Conservation (phyloP, 2,329 filamentous ascomycete species). For the Whalleya microplaca region DNA sequence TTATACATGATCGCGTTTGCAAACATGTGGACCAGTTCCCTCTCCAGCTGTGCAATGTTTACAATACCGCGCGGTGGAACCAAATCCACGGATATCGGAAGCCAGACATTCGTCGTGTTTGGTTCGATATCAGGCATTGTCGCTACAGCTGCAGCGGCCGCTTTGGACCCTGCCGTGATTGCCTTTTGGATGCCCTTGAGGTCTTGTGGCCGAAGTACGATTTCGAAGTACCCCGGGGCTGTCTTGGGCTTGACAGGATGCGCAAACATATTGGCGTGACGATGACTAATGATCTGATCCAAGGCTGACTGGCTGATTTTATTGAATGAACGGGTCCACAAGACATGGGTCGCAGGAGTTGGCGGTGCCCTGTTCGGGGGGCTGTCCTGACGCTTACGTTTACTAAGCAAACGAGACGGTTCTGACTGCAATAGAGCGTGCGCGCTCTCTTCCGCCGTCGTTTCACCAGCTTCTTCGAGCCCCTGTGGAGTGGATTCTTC, state of each 20-base stretch:
- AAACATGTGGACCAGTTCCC: slow-evolving; percentile 95
- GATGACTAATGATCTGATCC: slow-evolving; percentile 77
- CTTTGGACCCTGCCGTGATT: slow-evolving; percentile 72
- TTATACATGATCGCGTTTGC: slow-evolving; percentile 99
- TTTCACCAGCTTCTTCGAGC: slow-evolving; percentile 59
- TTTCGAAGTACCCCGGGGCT: slow-evolving; percentile 74
- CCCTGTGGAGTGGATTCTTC: slow-evolving; percentile 60
- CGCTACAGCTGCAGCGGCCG: slow-evolving; percentile 62
- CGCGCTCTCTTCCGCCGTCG: slow-evolving; percentile 57
- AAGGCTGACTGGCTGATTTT: slow-evolving; percentile 74
- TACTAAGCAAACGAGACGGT: slow-evolving; percentile 45
- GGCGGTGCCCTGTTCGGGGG: slow-evolving; percentile 50
- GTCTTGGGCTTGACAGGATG: slow-evolving; percentile 74
- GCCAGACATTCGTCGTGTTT: slow-evolving; percentile 59
- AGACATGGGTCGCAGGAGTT: slow-evolving; percentile 66
- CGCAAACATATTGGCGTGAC: slow-evolving; percentile 79
- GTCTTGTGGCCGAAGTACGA: slow-evolving; percentile 76
- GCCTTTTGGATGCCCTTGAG: slow-evolving; percentile 77
- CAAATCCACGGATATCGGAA: slow-evolving; percentile 75
- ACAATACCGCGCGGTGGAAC: slow-evolving; percentile 88
- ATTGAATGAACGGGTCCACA: slow-evolving; percentile 76
- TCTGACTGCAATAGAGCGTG: slow-evolving; percentile 43
- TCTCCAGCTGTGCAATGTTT: slow-evolving; percentile 89
- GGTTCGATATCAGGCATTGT: slow-evolving; percentile 64
- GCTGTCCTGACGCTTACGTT: slow-evolving; percentile 62